These are phyloP conservation scores for Raphanus sativus DNA, from an alignment of 345 rosid genomes.

Conservation along the genomic window DNA sequence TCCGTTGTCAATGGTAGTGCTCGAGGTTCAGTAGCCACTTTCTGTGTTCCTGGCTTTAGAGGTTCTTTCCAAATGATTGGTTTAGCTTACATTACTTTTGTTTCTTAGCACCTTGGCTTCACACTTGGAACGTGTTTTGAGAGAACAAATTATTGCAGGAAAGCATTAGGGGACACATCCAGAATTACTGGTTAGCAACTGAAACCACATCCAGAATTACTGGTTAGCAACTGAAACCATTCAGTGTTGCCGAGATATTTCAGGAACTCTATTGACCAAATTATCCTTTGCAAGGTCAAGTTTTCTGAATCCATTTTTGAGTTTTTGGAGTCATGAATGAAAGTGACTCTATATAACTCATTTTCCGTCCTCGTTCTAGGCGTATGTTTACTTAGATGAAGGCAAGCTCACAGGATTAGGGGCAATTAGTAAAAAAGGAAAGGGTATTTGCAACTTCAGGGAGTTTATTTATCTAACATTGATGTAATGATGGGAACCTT, in stretches of 20 bases:
- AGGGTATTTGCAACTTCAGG: neutral
- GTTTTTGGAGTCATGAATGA: neutral
- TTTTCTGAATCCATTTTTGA: neutral
- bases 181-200: too few relatives aligned
- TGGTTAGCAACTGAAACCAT: too few relatives aligned
- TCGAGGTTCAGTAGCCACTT: constrained; percentile 86
- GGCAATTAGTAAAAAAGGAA: constrained; percentile 40
- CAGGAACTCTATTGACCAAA: neutral
- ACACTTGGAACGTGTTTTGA: constrained; percentile 58
- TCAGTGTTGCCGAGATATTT: neutral
- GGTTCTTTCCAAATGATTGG: neutral
- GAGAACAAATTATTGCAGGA: too few relatives aligned
- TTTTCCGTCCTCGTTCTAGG: constrained; percentile 44
- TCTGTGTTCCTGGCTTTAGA: constrained; percentile 47
- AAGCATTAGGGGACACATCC: too few relatives aligned
- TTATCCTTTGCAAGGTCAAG: neutral
- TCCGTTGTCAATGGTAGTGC: constrained; percentile 97
- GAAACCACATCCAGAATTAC: too few relatives aligned
- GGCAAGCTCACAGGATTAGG: constrained; percentile 80
- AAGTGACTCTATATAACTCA: neutral
- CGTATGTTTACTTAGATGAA: constrained; percentile 82
- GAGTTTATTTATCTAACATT: neutral
- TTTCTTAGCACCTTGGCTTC: constrained; percentile 55
- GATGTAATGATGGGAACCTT: neutral
- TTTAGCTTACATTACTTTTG: constrained; percentile 11